Evolutionary conservation across 2,329 filamentous ascomycete genomes (phyloP).

Genomic region (Fusarium tanahbumbuense): DNA sequence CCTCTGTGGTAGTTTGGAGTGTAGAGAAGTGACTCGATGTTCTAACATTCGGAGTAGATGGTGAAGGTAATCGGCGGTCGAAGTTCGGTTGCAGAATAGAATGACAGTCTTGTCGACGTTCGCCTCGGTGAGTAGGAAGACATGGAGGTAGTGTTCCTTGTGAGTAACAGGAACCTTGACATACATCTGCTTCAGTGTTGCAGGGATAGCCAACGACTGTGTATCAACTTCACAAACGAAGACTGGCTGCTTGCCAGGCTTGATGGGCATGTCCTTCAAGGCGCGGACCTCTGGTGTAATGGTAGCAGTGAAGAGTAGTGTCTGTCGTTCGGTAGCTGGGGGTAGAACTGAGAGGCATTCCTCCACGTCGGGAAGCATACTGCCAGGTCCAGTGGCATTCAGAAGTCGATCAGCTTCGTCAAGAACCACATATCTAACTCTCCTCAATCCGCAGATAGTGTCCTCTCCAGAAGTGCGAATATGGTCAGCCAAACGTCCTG

Average conservation of each 20-base stretch:
- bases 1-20: slow-evolving; percentile 86
- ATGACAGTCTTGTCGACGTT: slow-evolving; percentile 85
- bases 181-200: slow-evolving; percentile 85
- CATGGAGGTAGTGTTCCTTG: slow-evolving; percentile 93
- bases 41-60: slow-evolving; percentile 86
- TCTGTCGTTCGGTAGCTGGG: slow-evolving; percentile 83
- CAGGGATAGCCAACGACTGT: slow-evolving; percentile 78
- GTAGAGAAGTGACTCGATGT: slow-evolving; percentile 90
- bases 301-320: slow-evolving; percentile 94
- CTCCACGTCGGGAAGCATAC: slow-evolving; percentile 94
- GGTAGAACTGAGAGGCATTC: slow-evolving; percentile 87
- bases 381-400: slow-evolving; percentile 76
- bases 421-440: slow-evolving; percentile 87
- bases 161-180: slow-evolving; percentile 90
- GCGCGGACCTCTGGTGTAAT: slow-evolving; percentile 92
- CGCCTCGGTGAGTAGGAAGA: slow-evolving; percentile 81
- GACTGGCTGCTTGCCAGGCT: slow-evolving; percentile 77
- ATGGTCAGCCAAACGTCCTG: slow-evolving; percentile 92
- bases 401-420: slow-evolving; percentile 96
- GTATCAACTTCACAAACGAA: slow-evolving; percentile 92
- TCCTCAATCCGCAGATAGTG: slow-evolving; percentile 82
- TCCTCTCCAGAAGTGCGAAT: slow-evolving; percentile 92
- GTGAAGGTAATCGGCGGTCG: slow-evolving; percentile 89
- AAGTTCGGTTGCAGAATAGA: slow-evolving; percentile 93
- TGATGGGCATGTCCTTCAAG: slow-evolving; percentile 79